These are phyloP conservation scores for Panellus pusillus DNA, from an alignment of 768 basidiomycete species.

Conservation along the genomic window DNA sequence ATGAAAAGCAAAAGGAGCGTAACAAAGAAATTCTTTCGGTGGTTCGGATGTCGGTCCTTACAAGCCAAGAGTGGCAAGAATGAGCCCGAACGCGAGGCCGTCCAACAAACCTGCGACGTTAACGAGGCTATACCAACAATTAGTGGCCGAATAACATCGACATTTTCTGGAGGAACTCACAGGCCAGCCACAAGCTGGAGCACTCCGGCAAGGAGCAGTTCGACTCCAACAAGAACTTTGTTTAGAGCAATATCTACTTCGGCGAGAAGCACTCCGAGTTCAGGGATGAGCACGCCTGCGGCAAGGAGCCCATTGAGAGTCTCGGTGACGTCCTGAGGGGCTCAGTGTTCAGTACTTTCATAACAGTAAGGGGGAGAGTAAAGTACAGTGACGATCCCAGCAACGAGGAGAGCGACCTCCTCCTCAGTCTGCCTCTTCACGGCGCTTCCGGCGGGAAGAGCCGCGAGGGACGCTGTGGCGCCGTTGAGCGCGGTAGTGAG, in stretches of 20 bases:
- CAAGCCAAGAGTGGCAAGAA: no score
- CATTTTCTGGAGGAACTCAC: conserved; percentile 12
- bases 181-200: conserved; percentile 25
- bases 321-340: conserved; percentile 20
- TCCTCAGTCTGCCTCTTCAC: conserved; percentile 22
- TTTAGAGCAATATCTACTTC: conserved; percentile 24
- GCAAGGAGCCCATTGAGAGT: conserved; percentile 19
- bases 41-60: no score
- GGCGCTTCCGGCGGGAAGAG: background rate
- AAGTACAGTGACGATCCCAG: conserved; percentile 22
- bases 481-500: conserved; percentile 22
- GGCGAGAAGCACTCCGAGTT: conserved; percentile 16
- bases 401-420: conserved; percentile 24
- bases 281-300: conserved; percentile 16
- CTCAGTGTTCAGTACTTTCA: background rate
- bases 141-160: conserved; percentile 23
- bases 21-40: no score
- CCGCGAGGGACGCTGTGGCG: conserved; percentile 16
- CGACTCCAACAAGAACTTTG: conserved; percentile 22
- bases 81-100: no score
- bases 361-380: background rate
- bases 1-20: no score
- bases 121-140: conserved; percentile 24
- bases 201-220: conserved; percentile 25
- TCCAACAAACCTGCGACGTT: background rate